These are phyloP conservation scores for Triglochin maritima DNA, from an alignment of 106 monocot species.

Conservation along the genomic window DNA sequence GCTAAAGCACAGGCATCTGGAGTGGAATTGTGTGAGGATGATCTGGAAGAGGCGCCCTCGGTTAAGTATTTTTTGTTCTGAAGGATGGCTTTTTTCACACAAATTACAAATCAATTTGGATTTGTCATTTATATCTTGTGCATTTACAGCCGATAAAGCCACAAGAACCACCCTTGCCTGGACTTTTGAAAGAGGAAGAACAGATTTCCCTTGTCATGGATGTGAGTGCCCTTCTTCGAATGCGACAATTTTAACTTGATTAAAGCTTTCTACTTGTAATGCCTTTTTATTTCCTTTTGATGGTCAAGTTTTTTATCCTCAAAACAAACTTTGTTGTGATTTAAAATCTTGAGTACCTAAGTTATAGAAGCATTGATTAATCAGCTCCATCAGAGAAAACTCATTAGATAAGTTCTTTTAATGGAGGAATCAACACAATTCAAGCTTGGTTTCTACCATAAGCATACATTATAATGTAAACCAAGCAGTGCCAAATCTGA, in stretches of 20 bases:
- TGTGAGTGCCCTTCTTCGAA: slow-evolving; percentile 39
- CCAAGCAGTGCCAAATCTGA: too few species aligned
- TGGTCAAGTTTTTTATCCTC: too few species aligned
- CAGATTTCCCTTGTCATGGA: slow-evolving; percentile 55
- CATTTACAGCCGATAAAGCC: slow-evolving; percentile 22
- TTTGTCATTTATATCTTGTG: not conserved
- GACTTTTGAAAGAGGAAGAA: slow-evolving; percentile 56
- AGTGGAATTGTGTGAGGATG: slow-evolving; percentile 63
- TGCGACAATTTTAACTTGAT: not conserved
- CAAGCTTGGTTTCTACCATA: too few species aligned
- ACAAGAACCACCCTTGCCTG: slow-evolving; percentile 61
- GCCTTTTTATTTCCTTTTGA: not conserved
- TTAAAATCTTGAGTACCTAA: too few species aligned
- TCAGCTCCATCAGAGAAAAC: too few species aligned
- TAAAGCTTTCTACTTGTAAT: not conserved
- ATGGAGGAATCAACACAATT: too few species aligned
- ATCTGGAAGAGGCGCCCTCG: slow-evolving; percentile 51
- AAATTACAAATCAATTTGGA: not conserved
- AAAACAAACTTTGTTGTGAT: too few species aligned
- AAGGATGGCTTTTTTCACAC: not conserved
- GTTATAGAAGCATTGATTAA: too few species aligned
- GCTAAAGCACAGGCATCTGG: slow-evolving; percentile 41
- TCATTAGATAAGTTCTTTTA: too few species aligned
- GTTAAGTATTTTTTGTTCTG: slow-evolving; percentile 17
- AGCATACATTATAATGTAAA: too few species aligned